Evolutionary conservation across 805 yeast species (phyloP).

Genomic region (Kuraishia piskuri): DNA sequence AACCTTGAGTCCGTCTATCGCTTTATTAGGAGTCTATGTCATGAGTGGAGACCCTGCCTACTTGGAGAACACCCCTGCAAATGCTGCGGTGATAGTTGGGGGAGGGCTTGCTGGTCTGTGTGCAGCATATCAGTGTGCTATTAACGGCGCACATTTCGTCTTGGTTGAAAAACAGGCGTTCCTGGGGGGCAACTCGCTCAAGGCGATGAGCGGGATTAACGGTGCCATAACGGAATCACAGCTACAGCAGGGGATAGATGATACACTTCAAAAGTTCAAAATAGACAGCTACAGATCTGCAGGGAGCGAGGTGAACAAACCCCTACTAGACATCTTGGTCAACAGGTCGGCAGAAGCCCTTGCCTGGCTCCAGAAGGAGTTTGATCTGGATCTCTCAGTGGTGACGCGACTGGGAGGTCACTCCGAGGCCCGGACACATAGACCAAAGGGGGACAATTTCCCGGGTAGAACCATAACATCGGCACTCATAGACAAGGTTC

Average conservation of each 20-base stretch:
- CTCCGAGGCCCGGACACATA: constrained; percentile 70
- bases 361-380: constrained; percentile 61
- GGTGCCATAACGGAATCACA: constrained; percentile 70
- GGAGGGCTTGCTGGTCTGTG: constrained; percentile 60
- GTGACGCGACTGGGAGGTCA: constrained; percentile 82
- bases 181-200: constrained; percentile 57
- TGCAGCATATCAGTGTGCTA: constrained; percentile 45
- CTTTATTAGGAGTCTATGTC: not conserved
- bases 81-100: constrained; percentile 47
- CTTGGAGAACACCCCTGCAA: constrained; percentile 15
- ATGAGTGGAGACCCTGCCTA: not conserved
- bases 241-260: constrained; percentile 35
- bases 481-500: constrained; percentile 39
- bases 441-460: constrained; percentile 59
- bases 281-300: constrained; percentile 65
- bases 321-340: constrained; percentile 52
- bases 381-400: constrained; percentile 53
- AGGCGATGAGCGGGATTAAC: constrained; percentile 61
- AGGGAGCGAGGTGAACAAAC: constrained; percentile 25
- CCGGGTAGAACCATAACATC: constrained; percentile 64
- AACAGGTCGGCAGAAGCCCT: constrained; percentile 59
- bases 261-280: constrained; percentile 50
- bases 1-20: too few species aligned
- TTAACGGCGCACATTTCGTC: constrained; percentile 41
- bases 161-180: constrained; percentile 52